These are phyloP conservation scores for Exophiala viscosa DNA, from an alignment of 2,329 filamentous ascomycete genomes.

Conservation along the genomic window DNA sequence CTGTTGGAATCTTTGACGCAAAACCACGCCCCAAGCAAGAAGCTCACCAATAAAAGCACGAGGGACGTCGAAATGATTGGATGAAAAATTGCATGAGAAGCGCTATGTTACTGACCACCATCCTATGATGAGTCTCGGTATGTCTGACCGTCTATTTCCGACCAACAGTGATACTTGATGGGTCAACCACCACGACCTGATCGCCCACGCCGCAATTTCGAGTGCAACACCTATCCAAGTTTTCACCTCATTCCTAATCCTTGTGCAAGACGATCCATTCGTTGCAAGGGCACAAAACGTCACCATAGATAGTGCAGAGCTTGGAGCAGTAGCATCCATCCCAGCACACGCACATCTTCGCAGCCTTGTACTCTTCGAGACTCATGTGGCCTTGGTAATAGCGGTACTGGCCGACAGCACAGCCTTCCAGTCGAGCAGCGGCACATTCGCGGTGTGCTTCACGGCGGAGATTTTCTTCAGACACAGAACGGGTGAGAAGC, in stretches of 20 bases:
- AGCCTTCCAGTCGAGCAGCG: slow-evolving; percentile 23
- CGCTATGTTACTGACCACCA: background rate
- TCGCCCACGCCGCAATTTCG: too few relatives aligned
- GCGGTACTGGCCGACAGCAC: slow-evolving; percentile 23
- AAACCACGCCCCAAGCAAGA: slow-evolving; percentile 4
- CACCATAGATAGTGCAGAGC: slow-evolving; percentile 26
- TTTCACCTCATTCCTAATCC: background rate
- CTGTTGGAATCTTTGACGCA: slow-evolving; percentile 52
- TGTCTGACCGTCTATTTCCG: too few relatives aligned
- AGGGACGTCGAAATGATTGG: slow-evolving; percentile 32
- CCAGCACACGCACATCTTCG: slow-evolving; percentile 27
- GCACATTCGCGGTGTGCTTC: slow-evolving; percentile 24
- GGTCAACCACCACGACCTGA: too few relatives aligned
- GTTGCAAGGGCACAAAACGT: slow-evolving; percentile 27
- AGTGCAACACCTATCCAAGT: background rate
- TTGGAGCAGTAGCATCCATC: slow-evolving; percentile 24
- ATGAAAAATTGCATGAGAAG: slow-evolving; percentile 19
- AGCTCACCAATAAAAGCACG: slow-evolving; percentile 5
- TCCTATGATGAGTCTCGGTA: too few relatives aligned
- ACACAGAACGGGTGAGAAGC: slow-evolving; percentile 4
- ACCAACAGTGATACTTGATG: too few relatives aligned
- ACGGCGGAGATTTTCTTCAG: slow-evolving; percentile 18
- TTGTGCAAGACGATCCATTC: slow-evolving; percentile 14
- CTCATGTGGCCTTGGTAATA: slow-evolving; percentile 27
- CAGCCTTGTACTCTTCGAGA: slow-evolving; percentile 24